Percentiles rank a stretch among this genome's conserved stretches.
Conservation (phyloP, 179 eudicot genomes). For the Pouteria campechiana region DNA sequence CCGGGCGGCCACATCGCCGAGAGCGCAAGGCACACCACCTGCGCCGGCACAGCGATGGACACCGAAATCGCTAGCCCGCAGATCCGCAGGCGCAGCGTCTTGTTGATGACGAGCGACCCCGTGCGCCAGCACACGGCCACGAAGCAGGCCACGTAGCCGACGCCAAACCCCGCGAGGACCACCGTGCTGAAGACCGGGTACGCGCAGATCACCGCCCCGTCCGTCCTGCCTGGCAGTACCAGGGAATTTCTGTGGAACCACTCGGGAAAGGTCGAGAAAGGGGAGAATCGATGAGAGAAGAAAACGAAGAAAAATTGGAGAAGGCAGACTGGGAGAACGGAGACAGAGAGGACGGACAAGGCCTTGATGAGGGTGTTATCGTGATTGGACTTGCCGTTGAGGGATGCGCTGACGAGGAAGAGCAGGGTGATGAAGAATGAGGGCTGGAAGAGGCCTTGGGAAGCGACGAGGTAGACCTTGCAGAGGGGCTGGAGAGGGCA, state of each 20-base stretch:
- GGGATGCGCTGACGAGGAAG: constrained; percentile 40
- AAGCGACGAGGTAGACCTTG: constrained; percentile 36
- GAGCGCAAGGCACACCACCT: constrained; percentile 9
- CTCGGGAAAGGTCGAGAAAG: constrained; percentile 18
- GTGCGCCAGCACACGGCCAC: constrained; percentile 35
- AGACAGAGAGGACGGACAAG: constrained; percentile 11
- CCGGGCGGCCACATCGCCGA: constrained; percentile 36
- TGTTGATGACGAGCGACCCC: constrained; percentile 43
- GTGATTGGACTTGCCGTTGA: constrained; percentile 22
- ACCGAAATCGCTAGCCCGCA: constrained; percentile 24
- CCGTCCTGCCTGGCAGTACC: constrained; percentile 5
- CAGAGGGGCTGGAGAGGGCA: constrained; percentile 30
- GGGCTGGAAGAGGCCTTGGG: constrained; percentile 60
- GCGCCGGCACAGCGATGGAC: constrained; percentile 18
- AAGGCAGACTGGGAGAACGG: constrained; percentile 25
- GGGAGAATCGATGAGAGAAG: constrained; percentile 7
- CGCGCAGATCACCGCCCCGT: constrained; percentile 26
- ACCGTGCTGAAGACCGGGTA: constrained; percentile 39
- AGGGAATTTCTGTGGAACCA: constrained; percentile 11
- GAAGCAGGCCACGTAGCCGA: constrained; percentile 22
- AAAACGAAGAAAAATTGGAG: constrained; percentile 26
- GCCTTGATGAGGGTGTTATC: constrained; percentile 23
- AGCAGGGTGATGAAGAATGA: constrained; percentile 51
- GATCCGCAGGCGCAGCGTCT: constrained; percentile 27
- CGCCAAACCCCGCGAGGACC: constrained; percentile 30